These are phyloP conservation scores for Candida sp. DNA, from an alignment of 1,139 yeast genomes.

Conservation along the genomic window DNA sequence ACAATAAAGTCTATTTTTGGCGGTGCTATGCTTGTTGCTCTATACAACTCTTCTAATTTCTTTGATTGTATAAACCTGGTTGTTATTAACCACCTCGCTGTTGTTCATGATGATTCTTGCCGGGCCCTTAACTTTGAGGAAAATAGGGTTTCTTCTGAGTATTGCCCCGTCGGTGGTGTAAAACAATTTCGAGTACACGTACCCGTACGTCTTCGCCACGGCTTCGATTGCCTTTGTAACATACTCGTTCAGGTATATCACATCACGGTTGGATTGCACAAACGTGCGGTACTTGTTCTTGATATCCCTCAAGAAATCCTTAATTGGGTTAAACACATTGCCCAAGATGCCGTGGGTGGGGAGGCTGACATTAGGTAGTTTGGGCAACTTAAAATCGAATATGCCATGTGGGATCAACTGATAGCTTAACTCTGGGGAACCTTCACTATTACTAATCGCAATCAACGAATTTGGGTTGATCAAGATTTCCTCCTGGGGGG, in stretches of 20 bases:
- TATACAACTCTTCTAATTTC: conserved; percentile 18
- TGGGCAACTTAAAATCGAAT: neutral
- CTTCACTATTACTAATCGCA: conserved; percentile 25
- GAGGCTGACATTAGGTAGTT: neutral
- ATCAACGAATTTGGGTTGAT: conserved; percentile 39
- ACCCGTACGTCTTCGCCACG: neutral
- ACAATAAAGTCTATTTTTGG: neutral
- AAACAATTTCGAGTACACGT: conserved; percentile 1
- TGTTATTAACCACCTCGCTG: conserved; percentile 17
- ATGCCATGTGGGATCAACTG: conserved; percentile 4
- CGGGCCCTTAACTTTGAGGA: conserved; percentile 30
- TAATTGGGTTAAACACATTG: conserved; percentile 1
- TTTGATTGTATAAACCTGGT: conserved; percentile 22
- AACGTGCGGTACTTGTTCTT: neutral
- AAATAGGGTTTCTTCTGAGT: conserved; percentile 23
- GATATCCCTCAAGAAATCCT: neutral
- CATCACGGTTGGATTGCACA: neutral
- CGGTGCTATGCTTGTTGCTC: neutral
- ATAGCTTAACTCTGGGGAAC: neutral
- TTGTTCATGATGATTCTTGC: conserved; percentile 26
- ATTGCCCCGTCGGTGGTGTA: conserved; percentile 8
- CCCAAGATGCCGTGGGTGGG: conserved; percentile 12
- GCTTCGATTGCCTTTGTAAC: neutral
- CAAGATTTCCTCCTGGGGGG: conserved; percentile 32
- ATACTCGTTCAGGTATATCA: neutral